These are phyloP conservation scores for Rauvolfia tetraphylla DNA, from an alignment of 257 asterid species.

Conservation along the genomic window DNA sequence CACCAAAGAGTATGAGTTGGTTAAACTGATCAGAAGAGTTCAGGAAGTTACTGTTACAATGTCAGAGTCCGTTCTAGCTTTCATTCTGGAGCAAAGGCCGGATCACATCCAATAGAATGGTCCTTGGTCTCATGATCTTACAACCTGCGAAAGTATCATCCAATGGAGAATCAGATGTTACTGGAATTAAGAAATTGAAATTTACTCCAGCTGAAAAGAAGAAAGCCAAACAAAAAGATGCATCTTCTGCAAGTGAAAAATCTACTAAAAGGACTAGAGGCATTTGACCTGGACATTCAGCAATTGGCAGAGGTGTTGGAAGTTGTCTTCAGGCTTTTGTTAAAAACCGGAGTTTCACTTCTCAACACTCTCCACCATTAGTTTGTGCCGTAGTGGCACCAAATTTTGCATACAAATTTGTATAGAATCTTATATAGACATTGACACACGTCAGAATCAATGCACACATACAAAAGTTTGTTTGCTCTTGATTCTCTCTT, in stretches of 20 bases:
- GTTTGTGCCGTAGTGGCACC: not conserved
- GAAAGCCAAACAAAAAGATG: conserved; percentile 1
- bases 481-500: no score
- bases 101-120: conserved; percentile 19
- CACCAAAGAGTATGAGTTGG: not conserved
- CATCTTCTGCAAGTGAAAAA: not conserved
- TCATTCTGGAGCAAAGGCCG: conserved; percentile 12
- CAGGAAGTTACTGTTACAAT: conserved; percentile 18
- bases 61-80: conserved; percentile 22
- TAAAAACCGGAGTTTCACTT: conserved; percentile 17
- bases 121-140: conserved; percentile 31
- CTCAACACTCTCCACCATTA: conserved; percentile 15
- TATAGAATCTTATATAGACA: no score
- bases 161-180: not conserved
- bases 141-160: not conserved
- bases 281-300: conserved; percentile 4
- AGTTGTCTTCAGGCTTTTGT: conserved; percentile 3
- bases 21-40: conserved; percentile 17
- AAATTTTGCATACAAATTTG: no score
- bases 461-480: no score
- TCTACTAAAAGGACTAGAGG: not conserved
- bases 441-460: no score
- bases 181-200: not conserved
- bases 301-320: conserved; percentile 12
- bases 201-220: not conserved